phyloP scores from a whole-genome alignment of 331 rosid genomes.

The Cydonia oblonga region DNA sequence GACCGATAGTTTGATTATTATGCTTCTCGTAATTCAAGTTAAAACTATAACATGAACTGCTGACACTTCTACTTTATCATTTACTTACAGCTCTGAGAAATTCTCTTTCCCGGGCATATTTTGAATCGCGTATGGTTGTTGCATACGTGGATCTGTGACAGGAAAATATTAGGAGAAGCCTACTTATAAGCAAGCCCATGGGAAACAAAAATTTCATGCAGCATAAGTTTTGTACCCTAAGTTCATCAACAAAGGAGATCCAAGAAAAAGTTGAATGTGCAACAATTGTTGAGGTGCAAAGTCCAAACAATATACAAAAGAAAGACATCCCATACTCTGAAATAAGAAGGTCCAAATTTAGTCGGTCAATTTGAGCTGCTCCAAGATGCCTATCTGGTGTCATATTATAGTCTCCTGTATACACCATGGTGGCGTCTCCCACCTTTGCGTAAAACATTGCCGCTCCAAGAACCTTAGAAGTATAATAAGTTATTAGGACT shows the following conservation, averaged over 20 bases:
- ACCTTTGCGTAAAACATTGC: conserved; percentile 95
- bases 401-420: conserved; percentile 98
- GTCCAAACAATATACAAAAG: neutral
- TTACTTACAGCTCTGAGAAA: conserved; percentile 81
- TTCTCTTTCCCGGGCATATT: conserved; percentile 76
- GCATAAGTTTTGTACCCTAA: neutral
- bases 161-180: neutral
- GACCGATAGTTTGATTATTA: neutral
- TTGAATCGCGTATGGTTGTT: conserved; percentile 81
- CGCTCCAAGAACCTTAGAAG: conserved; percentile 78
- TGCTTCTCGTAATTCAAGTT: neutral
- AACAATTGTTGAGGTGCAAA: neutral
- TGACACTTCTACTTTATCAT: neutral
- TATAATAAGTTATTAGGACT: neutral
- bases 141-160: conserved; percentile 81
- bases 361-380: conserved; percentile 87
- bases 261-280: neutral
- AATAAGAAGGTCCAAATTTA: conserved; percentile 83
- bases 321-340: conserved; percentile 50
- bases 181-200: neutral
- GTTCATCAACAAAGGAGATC: neutral
- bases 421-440: conserved; percentile 77
- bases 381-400: conserved; percentile 96
- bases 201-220: neutral
- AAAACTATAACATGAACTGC: neutral